Conservation (phyloP, 2,329 filamentous ascomycete species). For the Monosporascus sp. region DNA sequence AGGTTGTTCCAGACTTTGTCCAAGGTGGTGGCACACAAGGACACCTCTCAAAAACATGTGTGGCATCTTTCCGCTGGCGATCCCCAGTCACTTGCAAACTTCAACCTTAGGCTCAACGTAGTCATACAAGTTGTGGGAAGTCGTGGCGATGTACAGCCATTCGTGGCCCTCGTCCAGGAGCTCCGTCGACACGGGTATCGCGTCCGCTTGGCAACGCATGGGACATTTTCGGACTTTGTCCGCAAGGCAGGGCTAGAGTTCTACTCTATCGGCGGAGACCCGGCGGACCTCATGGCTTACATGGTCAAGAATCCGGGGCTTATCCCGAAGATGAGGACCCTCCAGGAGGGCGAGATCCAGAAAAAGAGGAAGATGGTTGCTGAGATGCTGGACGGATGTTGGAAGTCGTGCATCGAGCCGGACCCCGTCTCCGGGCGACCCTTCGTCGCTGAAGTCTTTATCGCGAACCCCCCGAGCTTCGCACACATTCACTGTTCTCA, state of each 20-base stretch:
- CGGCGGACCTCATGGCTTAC: slow-evolving; percentile 67
- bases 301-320: slow-evolving; percentile 37
- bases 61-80: no score
- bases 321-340: slow-evolving; percentile 30
- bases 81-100: slow-evolving; percentile 80
- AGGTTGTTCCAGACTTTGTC: no score
- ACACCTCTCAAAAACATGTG: no score
- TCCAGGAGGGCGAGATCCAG: slow-evolving; percentile 32
- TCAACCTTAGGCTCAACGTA: slow-evolving; percentile 69
- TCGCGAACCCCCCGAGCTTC: slow-evolving; percentile 74
- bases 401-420: slow-evolving; percentile 78
- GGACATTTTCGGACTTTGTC: slow-evolving; percentile 63
- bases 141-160: slow-evolving; percentile 71
- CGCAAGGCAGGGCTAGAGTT: slow-evolving; percentile 69
- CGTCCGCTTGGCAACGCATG: slow-evolving; percentile 68
- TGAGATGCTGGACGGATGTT: slow-evolving; percentile 77
- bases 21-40: slow-evolving; percentile 50
- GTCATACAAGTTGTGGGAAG: slow-evolving; percentile 73
- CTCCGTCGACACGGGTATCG: slow-evolving; percentile 64
- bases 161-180: slow-evolving; percentile 62
- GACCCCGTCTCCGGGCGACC: slow-evolving; percentile 42
- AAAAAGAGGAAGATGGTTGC: slow-evolving; percentile 51
- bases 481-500: slow-evolving; percentile 72
- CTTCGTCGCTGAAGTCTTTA: slow-evolving; percentile 79
- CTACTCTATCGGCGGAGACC: slow-evolving; percentile 71